phyloP scores from a whole-genome alignment of 1,284 basidiomycete species.

The Megacollybia platyphylla region DNA sequence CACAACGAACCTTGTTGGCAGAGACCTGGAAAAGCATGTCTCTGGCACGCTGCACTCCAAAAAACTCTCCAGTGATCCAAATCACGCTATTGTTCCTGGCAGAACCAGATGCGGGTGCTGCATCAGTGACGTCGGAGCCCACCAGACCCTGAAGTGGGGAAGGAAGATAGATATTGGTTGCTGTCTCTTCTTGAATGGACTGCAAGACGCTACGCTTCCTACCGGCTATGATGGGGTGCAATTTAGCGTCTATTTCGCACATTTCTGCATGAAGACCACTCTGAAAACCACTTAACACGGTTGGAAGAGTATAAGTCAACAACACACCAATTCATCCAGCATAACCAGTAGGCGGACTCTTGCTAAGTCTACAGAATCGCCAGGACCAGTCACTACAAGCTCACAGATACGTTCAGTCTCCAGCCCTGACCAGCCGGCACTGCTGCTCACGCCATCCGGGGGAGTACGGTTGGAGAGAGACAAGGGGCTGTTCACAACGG shows the following conservation, averaged over 20 bases:
- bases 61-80: conserved; percentile 97
- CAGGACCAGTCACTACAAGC: conserved; percentile 78
- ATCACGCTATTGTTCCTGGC: conserved; percentile 62
- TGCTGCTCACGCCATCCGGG: conserved; percentile 63
- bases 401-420: conserved; percentile 92
- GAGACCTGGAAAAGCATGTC: conserved; percentile 92
- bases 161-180: conserved; percentile 92
- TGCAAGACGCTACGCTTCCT: conserved; percentile 84
- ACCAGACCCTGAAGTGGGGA: conserved; percentile 83
- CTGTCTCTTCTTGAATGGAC: conserved; percentile 93
- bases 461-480: conserved; percentile 60
- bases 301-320: not conserved
- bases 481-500: conserved; percentile 74
- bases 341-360: conserved; percentile 85
- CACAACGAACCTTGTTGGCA: conserved; percentile 60
- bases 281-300: conserved; percentile 23
- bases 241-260: conserved; percentile 91
- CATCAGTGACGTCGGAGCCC: conserved; percentile 39
- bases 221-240: conserved; percentile 87
- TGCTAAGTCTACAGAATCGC: conserved; percentile 86
- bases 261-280: conserved; percentile 82
- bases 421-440: conserved; percentile 73
- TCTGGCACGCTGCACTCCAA: conserved; percentile 86
- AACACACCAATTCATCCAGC: conserved; percentile 83
- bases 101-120: conserved; percentile 16